Percentiles rank a stretch among this genome's conserved stretches.
These are phyloP conservation scores for Leishmania amazonensis DNA, from an alignment of 208 protist species.

Conservation along the genomic window DNA sequence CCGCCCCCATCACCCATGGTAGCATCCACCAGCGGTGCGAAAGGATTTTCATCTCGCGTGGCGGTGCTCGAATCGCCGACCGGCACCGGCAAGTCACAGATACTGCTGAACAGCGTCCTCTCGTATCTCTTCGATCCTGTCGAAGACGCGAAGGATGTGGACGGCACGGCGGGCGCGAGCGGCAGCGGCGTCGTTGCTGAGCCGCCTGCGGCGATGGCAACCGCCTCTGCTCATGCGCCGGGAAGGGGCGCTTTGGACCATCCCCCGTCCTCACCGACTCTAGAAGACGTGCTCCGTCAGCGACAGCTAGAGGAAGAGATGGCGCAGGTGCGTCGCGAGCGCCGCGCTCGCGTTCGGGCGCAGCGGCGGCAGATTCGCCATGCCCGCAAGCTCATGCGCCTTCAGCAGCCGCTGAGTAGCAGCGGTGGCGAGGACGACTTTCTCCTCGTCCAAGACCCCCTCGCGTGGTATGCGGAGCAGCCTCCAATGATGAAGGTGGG, in stretches of 20 bases:
- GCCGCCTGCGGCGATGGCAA: not conserved
- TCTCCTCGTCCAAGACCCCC: slow-evolving; percentile 25
- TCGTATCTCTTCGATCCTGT: slow-evolving; percentile 58
- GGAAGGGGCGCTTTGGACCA: not conserved
- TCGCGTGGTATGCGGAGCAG: slow-evolving; percentile 26
- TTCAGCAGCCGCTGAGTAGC: slow-evolving; percentile 8
- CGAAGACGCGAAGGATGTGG: not conserved
- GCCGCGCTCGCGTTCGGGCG: slow-evolving; percentile 22
- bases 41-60: slow-evolving; percentile 22
- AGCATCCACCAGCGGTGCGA: not conserved
- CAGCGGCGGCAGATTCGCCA: slow-evolving; percentile 24
- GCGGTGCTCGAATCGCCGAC: slow-evolving; percentile 96
- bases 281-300: slow-evolving; percentile 32
- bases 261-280: not conserved
- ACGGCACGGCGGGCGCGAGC: not conserved
- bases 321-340: slow-evolving; percentile 18
- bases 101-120: slow-evolving; percentile 89
- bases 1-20: not conserved
- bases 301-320: slow-evolving; percentile 39
- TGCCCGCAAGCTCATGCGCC: slow-evolving; percentile 19
- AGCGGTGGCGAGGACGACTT: slow-evolving; percentile 9
- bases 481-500: not conserved
- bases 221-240: not conserved
- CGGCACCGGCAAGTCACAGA: slow-evolving; percentile 96
- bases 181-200: not conserved